These are phyloP conservation scores for Penicillium sp. DNA, from an alignment of 2,329 filamentous ascomycete species.

Conservation along the genomic window DNA sequence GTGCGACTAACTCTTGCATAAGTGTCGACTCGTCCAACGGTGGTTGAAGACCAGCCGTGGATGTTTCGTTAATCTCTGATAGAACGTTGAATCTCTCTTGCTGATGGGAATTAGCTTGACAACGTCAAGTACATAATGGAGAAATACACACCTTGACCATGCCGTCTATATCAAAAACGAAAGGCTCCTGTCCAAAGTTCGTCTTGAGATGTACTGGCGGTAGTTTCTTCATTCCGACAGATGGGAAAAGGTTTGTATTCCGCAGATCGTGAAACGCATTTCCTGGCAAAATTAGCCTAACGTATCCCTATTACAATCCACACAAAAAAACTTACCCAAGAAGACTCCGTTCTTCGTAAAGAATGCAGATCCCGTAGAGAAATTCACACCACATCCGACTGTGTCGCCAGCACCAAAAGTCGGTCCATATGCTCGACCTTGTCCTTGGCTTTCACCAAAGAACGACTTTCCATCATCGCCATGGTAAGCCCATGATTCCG, in stretches of 20 bases:
- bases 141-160: conserved; percentile 60
- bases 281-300: conserved; percentile 41
- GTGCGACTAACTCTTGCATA: conserved; percentile 71
- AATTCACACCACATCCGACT: conserved; percentile 58
- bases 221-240: conserved; percentile 57
- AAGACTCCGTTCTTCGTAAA: conserved; percentile 58
- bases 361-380: conserved; percentile 52
- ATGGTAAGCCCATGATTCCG: conserved; percentile 58
- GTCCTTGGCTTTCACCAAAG: conserved; percentile 47
- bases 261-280: conserved; percentile 43
- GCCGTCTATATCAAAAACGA: conserved; percentile 82
- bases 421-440: conserved; percentile 51
- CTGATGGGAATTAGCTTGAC: conserved; percentile 34
- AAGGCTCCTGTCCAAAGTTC: conserved; percentile 63
- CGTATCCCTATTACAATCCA: background rate
- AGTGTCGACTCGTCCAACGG: conserved; percentile 64
- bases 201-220: conserved; percentile 50
- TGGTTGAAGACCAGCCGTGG: conserved; percentile 53
- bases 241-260: conserved; percentile 43
- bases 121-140: background rate
- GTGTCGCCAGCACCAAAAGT: conserved; percentile 53
- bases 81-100: conserved; percentile 53
- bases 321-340: conserved; percentile 39
- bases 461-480: conserved; percentile 59
- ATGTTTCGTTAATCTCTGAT: conserved; percentile 52